Conservation (phyloP, 169 alveolate species). For the Eimeria necatrix region DNA sequence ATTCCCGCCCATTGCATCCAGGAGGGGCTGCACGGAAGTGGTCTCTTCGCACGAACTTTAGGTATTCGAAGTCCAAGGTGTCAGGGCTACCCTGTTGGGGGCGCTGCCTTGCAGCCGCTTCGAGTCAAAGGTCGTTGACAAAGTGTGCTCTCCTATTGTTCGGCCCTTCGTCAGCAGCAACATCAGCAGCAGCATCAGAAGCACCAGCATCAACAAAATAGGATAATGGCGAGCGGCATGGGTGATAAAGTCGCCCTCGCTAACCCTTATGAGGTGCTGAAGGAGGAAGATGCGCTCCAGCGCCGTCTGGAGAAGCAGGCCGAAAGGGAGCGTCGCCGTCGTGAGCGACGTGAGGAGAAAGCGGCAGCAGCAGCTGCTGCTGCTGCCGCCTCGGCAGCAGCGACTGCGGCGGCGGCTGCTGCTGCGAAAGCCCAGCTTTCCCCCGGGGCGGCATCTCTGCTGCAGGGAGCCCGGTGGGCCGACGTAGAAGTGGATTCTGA, state of each 20-base stretch:
- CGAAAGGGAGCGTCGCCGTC: slow-evolving; percentile 50
- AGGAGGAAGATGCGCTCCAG: slow-evolving; percentile 73
- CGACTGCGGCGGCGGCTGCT: slow-evolving; percentile 63
- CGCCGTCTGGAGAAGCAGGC: slow-evolving; percentile 63
- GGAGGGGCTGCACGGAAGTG: no score
- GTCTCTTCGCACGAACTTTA: not conserved
- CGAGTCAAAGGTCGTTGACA: no score
- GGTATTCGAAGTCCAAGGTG: not conserved
- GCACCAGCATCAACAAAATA: slow-evolving; percentile 2
- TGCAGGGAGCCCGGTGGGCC: slow-evolving; percentile 73
- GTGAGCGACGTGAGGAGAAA: slow-evolving; percentile 45
- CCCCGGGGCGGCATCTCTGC: slow-evolving; percentile 59
- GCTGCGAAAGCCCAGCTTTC: slow-evolving; percentile 60
- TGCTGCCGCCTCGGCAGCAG: slow-evolving; percentile 62
- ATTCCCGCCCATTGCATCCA: no score
- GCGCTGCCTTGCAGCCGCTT: no score
- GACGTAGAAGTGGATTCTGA: slow-evolving; percentile 67
- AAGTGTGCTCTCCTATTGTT: no score
- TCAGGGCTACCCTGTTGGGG: no score
- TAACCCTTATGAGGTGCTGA: slow-evolving; percentile 67
- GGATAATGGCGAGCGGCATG: slow-evolving; percentile 73
- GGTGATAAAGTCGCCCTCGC: slow-evolving; percentile 71
- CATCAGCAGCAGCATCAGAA: slow-evolving; percentile 14
- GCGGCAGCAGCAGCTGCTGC: slow-evolving; percentile 64
- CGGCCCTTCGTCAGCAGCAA: not conserved